Evolutionary conservation across 768 basidiomycete species (phyloP), one percentile per base, ranked within the genome.

Genomic region (Coprinellus micaceus): DNA sequence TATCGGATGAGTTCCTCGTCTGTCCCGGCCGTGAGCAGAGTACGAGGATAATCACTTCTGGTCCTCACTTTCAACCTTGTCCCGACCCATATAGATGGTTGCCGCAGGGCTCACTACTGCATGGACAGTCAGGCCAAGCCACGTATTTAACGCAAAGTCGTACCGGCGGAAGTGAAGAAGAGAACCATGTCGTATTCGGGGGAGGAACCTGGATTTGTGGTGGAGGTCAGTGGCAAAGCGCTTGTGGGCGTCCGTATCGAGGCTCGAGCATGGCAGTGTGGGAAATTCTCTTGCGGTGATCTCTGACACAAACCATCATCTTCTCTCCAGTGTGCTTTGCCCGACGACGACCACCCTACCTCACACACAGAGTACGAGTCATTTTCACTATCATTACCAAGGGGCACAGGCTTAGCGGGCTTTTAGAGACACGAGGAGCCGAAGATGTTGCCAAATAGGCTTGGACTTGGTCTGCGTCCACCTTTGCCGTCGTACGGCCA

Each of bases 1-100:
- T 93, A 97, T 71, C 85, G 90, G 64, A 98, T 93, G 49, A 98
- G 74, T 48, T 97, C 94, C 69, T 98, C 96, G 74, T 99, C 96
- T 98, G 68, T 39, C 61, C 56, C 58, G 55, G 52, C 28, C 53
- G 58, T 63, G 61, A 64, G 62, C 61, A 55, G 57, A 49, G 52
- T 53, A 52, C 43, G 49, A 53, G 54, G 26, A 21, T 15, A 6
- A 43, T 43, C 6, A 15, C 40, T 10, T 24, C 29, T 30, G 55
- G 28, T 19, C 47, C 88, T 66, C 64, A 94, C 91, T 94, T 76
- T 97, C 92, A 58, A 94, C 88, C 74, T 99, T 98, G 80, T 99
- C 96, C 67, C 84, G 85, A 26, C 96, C 94, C 94, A 98, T 97
- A 71, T 96, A 98, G 55, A 98, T 75, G 25, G 74, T 82, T 7